Percentiles rank a stretch among this genome's conserved stretches.
Conservation (phyloP, 192 early-diverging fungal species). For the Entomortierella parvispora region DNA sequence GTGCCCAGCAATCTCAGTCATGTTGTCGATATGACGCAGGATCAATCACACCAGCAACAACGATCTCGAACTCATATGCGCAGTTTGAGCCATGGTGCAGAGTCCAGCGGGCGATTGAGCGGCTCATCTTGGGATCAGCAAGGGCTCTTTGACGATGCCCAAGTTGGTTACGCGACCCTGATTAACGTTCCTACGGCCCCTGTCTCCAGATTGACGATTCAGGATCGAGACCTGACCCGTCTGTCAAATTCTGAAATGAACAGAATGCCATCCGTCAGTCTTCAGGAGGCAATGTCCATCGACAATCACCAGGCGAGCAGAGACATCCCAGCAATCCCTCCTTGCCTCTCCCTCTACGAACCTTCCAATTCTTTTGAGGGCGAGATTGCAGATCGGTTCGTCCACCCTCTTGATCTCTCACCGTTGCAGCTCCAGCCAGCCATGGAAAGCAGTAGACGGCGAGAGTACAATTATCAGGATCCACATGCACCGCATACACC, state of each 20-base stretch:
- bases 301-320: background rate
- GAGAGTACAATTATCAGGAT: background rate
- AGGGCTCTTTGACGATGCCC: background rate
- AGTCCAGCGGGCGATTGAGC: background rate
- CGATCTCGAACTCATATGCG: constrained; percentile 4
- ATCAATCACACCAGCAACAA: background rate
- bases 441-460: background rate
- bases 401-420: constrained; percentile 31
- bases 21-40: background rate
- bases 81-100: constrained; percentile 18
- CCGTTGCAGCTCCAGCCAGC: constrained; percentile 10
- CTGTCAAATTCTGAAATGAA: background rate
- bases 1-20: constrained; percentile 36
- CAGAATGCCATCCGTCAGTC: constrained; percentile 1
- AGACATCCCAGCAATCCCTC: background rate
- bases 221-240: background rate
- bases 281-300: constrained; percentile 4
- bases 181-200: constrained; percentile 8
- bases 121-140: constrained; percentile 9
- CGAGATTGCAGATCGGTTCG: constrained; percentile 10
- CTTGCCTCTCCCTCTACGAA: background rate
- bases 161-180: constrained; percentile 10
- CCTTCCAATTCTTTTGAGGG: background rate
- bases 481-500: background rate
- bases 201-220: background rate